Base-by-base conservation (phyloP, 2,329 filamentous ascomycete species). In the Bipolaris victoriae region DNA sequence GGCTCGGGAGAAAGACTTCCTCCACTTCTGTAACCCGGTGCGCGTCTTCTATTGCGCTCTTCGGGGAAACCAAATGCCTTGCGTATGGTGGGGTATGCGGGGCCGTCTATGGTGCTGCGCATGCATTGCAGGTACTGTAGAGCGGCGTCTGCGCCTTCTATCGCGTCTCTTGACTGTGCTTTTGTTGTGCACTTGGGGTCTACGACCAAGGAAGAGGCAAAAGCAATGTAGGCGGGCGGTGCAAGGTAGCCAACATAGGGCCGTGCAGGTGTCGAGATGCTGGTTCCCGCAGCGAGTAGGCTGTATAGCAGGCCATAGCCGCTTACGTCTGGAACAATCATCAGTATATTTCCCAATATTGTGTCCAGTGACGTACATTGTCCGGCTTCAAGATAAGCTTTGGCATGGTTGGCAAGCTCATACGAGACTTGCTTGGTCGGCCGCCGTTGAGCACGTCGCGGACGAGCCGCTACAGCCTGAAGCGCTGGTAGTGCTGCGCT, bases 121-220 rank as follows among this genome's bases (percentile, higher is more conserved):
- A 93, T 76, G 52, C 87, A 86, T 50, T 85, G 87, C 1, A 98
- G 82, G 56, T 95, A 90, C 36, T 82, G 81, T 29, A 94, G 78
- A 1, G 92, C 87, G 36, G 86, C 81, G 51, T 87, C 83, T 2
- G 91, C 82, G 9, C 90, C 85, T 47, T 87, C 82, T 50, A 83
- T 76, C 52, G 86, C 84, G 18, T 90, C 87, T 11, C 78, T 69
- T 7, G 86, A 84, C 26, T 83, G 82, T 3, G 89, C 84, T 48
- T 90, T 87, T 3, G 88, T 95, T 1, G 93, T 97, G 62, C 90
- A 86, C 22, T 81, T 79, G 0, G 94, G 94, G 69, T 97, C 92
- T 13, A 95, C 84, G n/a, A 88, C 77, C n/a, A 97, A 81, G 1
- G 91, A 95, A 41, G 84, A 86, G n/a, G 92, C 83, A 7, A 97